A percentile compares a stretch with the other conserved stretches of the same genome.
Evolutionary conservation across 1,284 basidiomycete genomes (phyloP).

Genomic region (Boletus chippewaensis): DNA sequence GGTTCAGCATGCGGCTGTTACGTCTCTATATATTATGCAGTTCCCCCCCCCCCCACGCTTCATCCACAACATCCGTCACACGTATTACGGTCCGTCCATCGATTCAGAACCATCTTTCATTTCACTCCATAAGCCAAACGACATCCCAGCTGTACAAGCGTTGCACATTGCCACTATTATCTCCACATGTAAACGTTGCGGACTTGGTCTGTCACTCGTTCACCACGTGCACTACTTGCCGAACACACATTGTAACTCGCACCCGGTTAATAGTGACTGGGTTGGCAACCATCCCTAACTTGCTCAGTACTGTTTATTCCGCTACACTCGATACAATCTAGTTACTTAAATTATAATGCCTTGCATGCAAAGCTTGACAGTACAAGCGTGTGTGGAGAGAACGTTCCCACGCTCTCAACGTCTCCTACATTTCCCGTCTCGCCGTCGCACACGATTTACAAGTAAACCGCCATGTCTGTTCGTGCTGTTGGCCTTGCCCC

Average conservation of each 20-base stretch:
- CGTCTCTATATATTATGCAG: slow-evolving; percentile 1
- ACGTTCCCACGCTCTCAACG: slow-evolving; percentile 20
- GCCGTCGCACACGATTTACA: slow-evolving; percentile 5
- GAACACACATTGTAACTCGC: slow-evolving; percentile 10
- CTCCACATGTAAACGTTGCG: slow-evolving; percentile 13
- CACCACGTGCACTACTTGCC: slow-evolving; percentile 8
- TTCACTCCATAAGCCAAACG: slow-evolving; percentile 6
- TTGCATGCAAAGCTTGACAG: too few relatives aligned
- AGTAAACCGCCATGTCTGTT: slow-evolving; percentile 40
- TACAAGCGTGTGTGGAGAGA: too few relatives aligned
- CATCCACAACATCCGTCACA: slow-evolving; percentile 10
- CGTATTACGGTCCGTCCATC: slow-evolving; percentile 6
- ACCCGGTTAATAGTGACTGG: slow-evolving; percentile 3
- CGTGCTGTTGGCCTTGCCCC: slow-evolving; percentile 50
- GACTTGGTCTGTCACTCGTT: slow-evolving; percentile 15
- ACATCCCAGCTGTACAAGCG: neutral
- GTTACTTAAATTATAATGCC: slow-evolving; percentile 4
- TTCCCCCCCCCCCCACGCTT: neutral
- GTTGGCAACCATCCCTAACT: slow-evolving; percentile 3
- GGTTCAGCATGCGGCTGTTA: slow-evolving; percentile 7
- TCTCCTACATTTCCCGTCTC: slow-evolving; percentile 1
- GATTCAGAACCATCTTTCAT: slow-evolving; percentile 1
- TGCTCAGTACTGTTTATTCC: slow-evolving; percentile 13
- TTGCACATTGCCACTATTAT: slow-evolving; percentile 14
- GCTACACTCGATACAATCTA: neutral